Conservation (phyloP, 768 basidiomycete genomes). For the Sarcomyxa edulis region DNA sequence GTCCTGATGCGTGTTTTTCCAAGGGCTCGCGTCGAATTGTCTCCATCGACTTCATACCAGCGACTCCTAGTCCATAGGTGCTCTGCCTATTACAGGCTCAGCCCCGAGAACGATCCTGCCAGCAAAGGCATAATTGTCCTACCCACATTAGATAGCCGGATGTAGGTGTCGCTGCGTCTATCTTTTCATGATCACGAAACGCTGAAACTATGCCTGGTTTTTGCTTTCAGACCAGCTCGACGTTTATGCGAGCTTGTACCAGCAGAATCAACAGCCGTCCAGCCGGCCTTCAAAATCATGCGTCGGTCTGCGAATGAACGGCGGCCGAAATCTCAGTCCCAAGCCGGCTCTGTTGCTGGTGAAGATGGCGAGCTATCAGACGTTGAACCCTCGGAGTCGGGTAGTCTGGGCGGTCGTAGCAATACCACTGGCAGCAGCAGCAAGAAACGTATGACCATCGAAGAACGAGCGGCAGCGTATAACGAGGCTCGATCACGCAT, state of each 20-base stretch:
- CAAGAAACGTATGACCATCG: slow-evolving; percentile 75
- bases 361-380: slow-evolving; percentile 79
- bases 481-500: slow-evolving; percentile 82
- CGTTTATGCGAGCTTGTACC: slow-evolving; percentile 77
- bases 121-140: slow-evolving; percentile 61
- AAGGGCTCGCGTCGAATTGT: slow-evolving; percentile 62
- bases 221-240: slow-evolving; percentile 52
- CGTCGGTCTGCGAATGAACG: slow-evolving; percentile 56
- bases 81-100: slow-evolving; percentile 73
- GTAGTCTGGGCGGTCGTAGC: slow-evolving; percentile 70
- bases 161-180: slow-evolving; percentile 44
- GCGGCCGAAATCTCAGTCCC: slow-evolving; percentile 56
- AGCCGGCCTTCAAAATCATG: slow-evolving; percentile 89
- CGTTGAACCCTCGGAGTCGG: slow-evolving; percentile 73
- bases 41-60: slow-evolving; percentile 75
- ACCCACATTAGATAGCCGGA: slow-evolving; percentile 59
- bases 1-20: slow-evolving; percentile 18
- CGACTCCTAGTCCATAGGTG: slow-evolving; percentile 84
- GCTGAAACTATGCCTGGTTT: too few relatives aligned
- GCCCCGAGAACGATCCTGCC: slow-evolving; percentile 59
- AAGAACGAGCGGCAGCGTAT: slow-evolving; percentile 87
- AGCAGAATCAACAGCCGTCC: slow-evolving; percentile 50
- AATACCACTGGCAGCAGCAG: slow-evolving; percentile 51
- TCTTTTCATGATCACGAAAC: too few relatives aligned
- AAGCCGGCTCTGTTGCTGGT: slow-evolving; percentile 64